Percentiles rank a stretch among this genome's conserved stretches.
phyloP scores from a whole-genome alignment of 2,329 filamentous ascomycete genomes.

The Exophiala xenobiotica region DNA sequence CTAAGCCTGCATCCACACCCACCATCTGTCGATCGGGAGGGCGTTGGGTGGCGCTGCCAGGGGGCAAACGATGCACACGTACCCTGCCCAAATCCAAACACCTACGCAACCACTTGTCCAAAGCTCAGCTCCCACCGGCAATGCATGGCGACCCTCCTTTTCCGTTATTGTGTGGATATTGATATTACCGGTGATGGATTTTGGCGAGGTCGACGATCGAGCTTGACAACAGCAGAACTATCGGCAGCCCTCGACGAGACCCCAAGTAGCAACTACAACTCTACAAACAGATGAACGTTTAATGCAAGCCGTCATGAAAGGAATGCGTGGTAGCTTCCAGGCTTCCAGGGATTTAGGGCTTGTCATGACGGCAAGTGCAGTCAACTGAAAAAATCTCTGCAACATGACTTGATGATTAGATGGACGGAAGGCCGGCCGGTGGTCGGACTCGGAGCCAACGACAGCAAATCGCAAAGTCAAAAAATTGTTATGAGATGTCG shows the following conservation, averaged over 20 bases:
- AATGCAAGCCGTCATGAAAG: background rate
- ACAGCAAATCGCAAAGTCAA: background rate
- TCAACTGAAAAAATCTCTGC: background rate
- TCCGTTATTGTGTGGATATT: conserved; percentile 14
- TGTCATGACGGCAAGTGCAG: background rate
- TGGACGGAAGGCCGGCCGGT: background rate
- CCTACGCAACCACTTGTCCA: conserved; percentile 9
- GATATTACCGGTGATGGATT: background rate
- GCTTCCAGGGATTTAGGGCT: background rate
- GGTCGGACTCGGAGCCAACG: conserved; percentile 1
- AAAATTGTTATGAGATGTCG: background rate
- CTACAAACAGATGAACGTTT: too few relatives aligned
- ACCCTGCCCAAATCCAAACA: conserved; percentile 5
- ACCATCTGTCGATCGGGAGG: conserved; percentile 22
- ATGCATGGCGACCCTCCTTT: background rate
- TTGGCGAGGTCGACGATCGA: background rate
- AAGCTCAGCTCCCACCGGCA: background rate
- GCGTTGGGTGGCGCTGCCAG: conserved; percentile 4
- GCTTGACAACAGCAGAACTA: too few relatives aligned
- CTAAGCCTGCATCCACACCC: conserved; percentile 10
- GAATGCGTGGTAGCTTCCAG: too few relatives aligned
- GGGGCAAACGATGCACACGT: conserved; percentile 3
- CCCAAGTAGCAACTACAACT: too few relatives aligned
- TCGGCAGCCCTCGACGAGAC: too few relatives aligned
- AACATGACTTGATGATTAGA: background rate